phyloP scores from a whole-genome alignment of 2,329 filamentous ascomycete genomes.

The Aspergillus pseudoterreus region DNA sequence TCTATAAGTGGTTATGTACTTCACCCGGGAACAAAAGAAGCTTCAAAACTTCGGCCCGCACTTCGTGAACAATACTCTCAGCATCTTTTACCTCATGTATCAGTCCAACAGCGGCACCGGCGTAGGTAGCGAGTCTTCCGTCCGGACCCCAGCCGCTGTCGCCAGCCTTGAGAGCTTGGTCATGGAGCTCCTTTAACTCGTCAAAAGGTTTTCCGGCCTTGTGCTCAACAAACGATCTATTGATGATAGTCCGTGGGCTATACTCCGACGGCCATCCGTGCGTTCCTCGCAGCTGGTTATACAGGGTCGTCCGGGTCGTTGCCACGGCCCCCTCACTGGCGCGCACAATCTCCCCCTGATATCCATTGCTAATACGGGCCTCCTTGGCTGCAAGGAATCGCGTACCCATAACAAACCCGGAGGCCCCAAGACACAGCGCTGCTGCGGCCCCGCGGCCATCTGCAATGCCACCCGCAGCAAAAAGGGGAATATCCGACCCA shows the following conservation, averaged over 20 bases:
- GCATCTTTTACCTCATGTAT: slow-evolving; percentile 41
- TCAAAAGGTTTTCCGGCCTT: slow-evolving; percentile 43
- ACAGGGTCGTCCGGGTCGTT: slow-evolving; percentile 52
- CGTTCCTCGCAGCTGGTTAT: slow-evolving; percentile 55
- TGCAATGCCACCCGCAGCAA: slow-evolving; percentile 53
- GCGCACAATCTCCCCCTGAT: slow-evolving; percentile 49
- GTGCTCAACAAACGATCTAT: slow-evolving; percentile 50
- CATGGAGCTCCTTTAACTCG: slow-evolving; percentile 43
- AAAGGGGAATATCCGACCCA: slow-evolving; percentile 38
- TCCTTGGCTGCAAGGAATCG: slow-evolving; percentile 56
- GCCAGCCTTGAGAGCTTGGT: slow-evolving; percentile 37
- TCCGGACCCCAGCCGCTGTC: slow-evolving; percentile 48
- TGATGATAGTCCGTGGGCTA: slow-evolving; percentile 56
- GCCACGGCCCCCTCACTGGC: slow-evolving; percentile 50
- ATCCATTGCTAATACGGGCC: slow-evolving; percentile 50
- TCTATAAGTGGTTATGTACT: no score
- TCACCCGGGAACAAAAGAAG: background rate
- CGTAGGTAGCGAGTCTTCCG: slow-evolving; percentile 51
- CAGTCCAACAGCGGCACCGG: slow-evolving; percentile 46
- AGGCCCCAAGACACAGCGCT: slow-evolving; percentile 50
- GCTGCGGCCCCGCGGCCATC: slow-evolving; percentile 52
- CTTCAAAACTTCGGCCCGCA: background rate
- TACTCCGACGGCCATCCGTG: slow-evolving; percentile 59
- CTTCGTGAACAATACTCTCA: slow-evolving; percentile 33
- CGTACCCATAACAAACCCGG: slow-evolving; percentile 60